phyloP scores from a whole-genome alignment of 169 alveolate species.

The Eimeria acervulina region DNA sequence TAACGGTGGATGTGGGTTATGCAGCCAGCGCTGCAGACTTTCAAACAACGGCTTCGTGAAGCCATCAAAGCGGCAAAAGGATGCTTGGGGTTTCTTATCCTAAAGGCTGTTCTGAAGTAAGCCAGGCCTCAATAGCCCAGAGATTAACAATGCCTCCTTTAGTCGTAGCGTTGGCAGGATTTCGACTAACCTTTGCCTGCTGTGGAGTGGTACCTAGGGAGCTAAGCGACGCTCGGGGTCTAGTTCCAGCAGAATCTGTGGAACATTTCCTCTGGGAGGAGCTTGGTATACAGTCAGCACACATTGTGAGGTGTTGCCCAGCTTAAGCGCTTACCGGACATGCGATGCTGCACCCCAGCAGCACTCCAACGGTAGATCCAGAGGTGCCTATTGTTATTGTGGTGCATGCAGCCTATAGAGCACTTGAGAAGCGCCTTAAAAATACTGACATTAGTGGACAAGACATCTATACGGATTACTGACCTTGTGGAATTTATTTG shows the following conservation, averaged over 20 bases:
- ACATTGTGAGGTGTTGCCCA: slow-evolving; percentile 40
- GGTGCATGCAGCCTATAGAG: slow-evolving; percentile 72
- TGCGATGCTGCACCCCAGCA: background rate
- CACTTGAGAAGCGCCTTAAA: slow-evolving; percentile 73
- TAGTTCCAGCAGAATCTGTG: slow-evolving; percentile 65
- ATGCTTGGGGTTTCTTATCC: slow-evolving; percentile 49
- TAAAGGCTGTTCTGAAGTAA: slow-evolving; percentile 59
- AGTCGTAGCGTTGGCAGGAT: background rate
- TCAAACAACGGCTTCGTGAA: slow-evolving; percentile 66
- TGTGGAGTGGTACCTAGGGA: slow-evolving; percentile 61
- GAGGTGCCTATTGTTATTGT: background rate
- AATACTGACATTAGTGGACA: slow-evolving; percentile 63
- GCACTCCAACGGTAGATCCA: background rate
- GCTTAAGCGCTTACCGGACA: background rate
- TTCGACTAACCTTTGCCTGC: background rate
- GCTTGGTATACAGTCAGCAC: slow-evolving; percentile 67
- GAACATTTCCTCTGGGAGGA: slow-evolving; percentile 69
- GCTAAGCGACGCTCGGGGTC: slow-evolving; percentile 62
- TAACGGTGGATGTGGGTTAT: background rate
- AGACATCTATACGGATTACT: slow-evolving; percentile 20
- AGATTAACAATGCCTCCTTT: background rate
- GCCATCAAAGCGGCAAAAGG: slow-evolving; percentile 50
- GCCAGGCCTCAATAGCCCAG: background rate
- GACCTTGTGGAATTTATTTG: slow-evolving; percentile 72
- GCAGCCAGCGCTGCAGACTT: slow-evolving; percentile 62